Evolutionary conservation across 768 basidiomycete genomes (phyloP), one percentile per base, ranked within the genome.

Genomic region (Kondoa malvinella): DNA sequence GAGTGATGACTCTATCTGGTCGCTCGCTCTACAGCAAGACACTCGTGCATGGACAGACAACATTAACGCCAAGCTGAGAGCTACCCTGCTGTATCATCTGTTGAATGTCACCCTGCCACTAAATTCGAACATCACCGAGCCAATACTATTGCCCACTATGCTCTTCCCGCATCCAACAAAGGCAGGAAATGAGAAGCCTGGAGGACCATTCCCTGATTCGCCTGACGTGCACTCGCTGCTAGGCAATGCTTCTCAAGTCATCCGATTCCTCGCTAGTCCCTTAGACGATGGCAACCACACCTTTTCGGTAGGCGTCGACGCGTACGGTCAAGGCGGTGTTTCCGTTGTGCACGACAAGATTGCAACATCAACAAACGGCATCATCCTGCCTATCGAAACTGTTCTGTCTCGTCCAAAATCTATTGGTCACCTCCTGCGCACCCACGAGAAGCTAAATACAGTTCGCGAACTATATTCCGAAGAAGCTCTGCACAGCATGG

Each of bases 31-130:
- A 16, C 32, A 12, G 40, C 57, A 33, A 32, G 34, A 64, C 30
- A 25, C 14, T 67, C 65, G 71, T 72, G 81, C n/a, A n/a, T n/a
- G n/a, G n/a, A n/a, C 80, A 27, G 92, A 92, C 78, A 96, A 96
- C 76, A 79, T 92, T 32, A 83, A 89, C 67, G 85, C 88, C 73
- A 80, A 83, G 68, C 83, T 97, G 58, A 83, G 94, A 65, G 92
- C 95, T 74, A 87, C 92, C 74, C 81, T 99, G 65, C 86, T 96
- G 74, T 97, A 97, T 76, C 95, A 97, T 77, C 78, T 96, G 58
- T 81, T 97, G 72, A 95, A 97, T 77, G 84, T 84, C 76, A 83
- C 87, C 3, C 75, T 95, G 32, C 73, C 81, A 25, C 72, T 72
- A 78, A 26, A 12, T 65, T 59, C 68, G 66, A 69, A 32, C 17